Conservation (phyloP, 805 yeast genomes). For the Saturnispora serradocipensis region DNA sequence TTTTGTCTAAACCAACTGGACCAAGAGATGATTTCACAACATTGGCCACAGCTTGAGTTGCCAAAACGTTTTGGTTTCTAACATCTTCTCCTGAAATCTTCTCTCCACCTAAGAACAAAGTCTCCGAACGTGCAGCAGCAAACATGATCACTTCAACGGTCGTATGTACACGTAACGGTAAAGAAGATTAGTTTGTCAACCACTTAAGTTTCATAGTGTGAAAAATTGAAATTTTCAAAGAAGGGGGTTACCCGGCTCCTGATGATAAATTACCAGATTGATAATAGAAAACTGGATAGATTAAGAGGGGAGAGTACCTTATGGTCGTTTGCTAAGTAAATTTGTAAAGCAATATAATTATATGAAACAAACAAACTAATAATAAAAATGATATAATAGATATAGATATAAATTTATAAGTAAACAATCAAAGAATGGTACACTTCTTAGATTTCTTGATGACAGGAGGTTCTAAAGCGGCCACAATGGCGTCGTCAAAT, state of each 20-base stretch:
- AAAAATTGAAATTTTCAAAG: not conserved
- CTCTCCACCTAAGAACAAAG: conserved; percentile 92
- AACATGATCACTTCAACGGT: conserved; percentile 33
- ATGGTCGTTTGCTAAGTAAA: not conserved
- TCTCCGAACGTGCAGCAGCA: conserved; percentile 80
- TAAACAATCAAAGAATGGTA: conserved; percentile 50
- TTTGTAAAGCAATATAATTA: conserved; percentile 6
- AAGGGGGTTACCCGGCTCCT: conserved; percentile 3
- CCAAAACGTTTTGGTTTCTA: conserved; percentile 90
- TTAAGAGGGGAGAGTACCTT: not conserved
- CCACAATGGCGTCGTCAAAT: conserved; percentile 98
- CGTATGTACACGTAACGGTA: not conserved
- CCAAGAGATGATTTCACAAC: conserved; percentile 89
- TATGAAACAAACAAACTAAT: conserved; percentile 1
- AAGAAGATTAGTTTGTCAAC: not conserved
- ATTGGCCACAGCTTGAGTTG: conserved; percentile 80
- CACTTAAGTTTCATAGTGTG: not conserved
- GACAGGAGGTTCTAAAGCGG: conserved; percentile 95
- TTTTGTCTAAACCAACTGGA: conserved; percentile 96
- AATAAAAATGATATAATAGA: conserved; percentile 8
- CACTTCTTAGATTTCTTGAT: conserved; percentile 76
- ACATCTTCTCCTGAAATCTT: conserved; percentile 94
- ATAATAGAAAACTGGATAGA: not conserved
- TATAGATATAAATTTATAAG: conserved; percentile 4
- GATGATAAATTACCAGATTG: not conserved